Evolutionary conservation across 2,329 filamentous ascomycete species (phyloP).

Genomic region (Monosporascus sp.): DNA sequence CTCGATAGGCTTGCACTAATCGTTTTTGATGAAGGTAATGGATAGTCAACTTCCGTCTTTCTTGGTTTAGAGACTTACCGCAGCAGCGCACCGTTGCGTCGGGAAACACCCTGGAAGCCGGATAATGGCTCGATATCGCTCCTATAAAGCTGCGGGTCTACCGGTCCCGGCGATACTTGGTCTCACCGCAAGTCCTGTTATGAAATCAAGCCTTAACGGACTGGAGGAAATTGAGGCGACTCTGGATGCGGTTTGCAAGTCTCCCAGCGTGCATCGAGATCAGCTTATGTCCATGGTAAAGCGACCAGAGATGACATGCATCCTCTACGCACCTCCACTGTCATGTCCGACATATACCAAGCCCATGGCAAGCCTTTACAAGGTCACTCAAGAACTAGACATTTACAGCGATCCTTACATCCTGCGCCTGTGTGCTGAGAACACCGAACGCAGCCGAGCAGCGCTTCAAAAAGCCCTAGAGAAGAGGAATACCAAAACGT

Average conservation of each 20-base stretch:
- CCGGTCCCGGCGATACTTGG: constrained; percentile 66
- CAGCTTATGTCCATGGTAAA: constrained; percentile 67
- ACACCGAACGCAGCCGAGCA: constrained; percentile 35
- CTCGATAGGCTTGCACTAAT: constrained; percentile 62
- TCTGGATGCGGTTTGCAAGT: constrained; percentile 63
- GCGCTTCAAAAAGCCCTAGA: constrained; percentile 34
- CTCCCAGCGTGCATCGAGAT: constrained; percentile 62
- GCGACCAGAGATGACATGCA: constrained; percentile 50
- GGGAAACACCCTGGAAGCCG: constrained; percentile 58
- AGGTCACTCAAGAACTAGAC: constrained; percentile 41
- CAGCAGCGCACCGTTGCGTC: constrained; percentile 67
- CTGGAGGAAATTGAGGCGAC: constrained; percentile 63
- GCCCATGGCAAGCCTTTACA: constrained; percentile 40
- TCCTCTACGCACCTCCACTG: constrained; percentile 25
- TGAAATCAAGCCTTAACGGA: constrained; percentile 49
- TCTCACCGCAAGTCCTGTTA: constrained; percentile 74
- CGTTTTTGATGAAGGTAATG: constrained; percentile 76
- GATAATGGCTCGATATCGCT: constrained; percentile 71
- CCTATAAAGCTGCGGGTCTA: constrained; percentile 31
- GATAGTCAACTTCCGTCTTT: background rate
- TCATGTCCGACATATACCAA: constrained; percentile 16
- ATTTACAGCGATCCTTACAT: constrained; percentile 60
- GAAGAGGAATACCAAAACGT: constrained; percentile 46
- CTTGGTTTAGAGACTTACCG: constrained; percentile 13
- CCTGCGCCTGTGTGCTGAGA: constrained; percentile 37